phyloP scores from a whole-genome alignment of 225 moss, liverwort and hornwort genomes.

The Neckera pumila region DNA sequence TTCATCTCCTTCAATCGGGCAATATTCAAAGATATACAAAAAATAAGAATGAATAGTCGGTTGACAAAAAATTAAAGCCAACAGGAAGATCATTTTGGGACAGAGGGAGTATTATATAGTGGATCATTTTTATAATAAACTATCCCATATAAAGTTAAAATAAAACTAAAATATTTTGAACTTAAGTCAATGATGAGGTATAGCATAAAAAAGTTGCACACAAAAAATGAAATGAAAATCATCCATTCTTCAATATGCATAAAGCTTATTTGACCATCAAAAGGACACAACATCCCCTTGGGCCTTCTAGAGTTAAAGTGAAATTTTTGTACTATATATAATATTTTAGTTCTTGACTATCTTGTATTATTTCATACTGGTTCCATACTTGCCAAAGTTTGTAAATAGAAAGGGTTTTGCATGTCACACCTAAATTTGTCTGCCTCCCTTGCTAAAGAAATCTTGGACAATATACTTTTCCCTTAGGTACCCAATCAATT shows the following conservation, averaged over 20 bases:
- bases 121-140: not conserved
- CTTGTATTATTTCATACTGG: not conserved
- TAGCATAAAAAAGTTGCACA: not conserved
- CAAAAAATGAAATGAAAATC: not conserved
- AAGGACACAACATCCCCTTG: accelerated
- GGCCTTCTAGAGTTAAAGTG: accelerated
- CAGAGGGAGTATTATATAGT: too few species aligned
- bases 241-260: not conserved
- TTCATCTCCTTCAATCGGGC: too few species aligned
- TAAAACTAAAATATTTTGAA: not conserved
- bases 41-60: too few species aligned
- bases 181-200: not conserved
- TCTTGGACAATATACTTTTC: not conserved
- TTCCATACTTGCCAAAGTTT: not conserved
- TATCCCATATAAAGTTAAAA: not conserved
- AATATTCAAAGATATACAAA: too few species aligned
- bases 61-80: too few species aligned
- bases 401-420: not conserved
- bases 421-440: accelerated
- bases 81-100: too few species aligned
- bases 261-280: not conserved
- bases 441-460: not conserved
- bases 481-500: not conserved
- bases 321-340: not conserved
- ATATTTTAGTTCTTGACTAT: not conserved